Conservation (phyloP, 2,329 filamentous ascomycete genomes). For the Colletotrichum sp. region DNA sequence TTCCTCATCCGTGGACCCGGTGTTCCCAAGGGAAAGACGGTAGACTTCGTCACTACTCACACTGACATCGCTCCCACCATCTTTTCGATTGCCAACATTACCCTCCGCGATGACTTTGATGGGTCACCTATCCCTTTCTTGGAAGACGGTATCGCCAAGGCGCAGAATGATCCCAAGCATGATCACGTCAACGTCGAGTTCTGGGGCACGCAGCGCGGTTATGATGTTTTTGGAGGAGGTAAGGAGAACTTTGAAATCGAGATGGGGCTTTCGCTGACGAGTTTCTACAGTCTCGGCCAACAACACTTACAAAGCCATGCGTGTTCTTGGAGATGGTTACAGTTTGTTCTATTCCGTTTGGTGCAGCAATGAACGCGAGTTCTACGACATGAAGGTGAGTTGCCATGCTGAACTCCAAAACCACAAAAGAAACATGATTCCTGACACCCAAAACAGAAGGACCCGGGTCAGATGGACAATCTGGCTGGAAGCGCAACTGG, state of each 20-base stretch:
- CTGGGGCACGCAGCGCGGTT: conserved; percentile 46
- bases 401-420: not conserved
- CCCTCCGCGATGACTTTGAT: conserved; percentile 57
- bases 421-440: fast-evolving
- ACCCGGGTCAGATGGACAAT: conserved; percentile 58
- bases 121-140: conserved; percentile 56
- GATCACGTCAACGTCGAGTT: conserved; percentile 66
- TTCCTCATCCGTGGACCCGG: conserved; percentile 61
- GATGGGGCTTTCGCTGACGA: not conserved
- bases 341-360: conserved; percentile 71
- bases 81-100: conserved; percentile 48
- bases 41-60: conserved; percentile 60
- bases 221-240: conserved; percentile 1
- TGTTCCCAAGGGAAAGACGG: conserved; percentile 42
- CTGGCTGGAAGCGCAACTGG: conserved; percentile 26
- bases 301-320: conserved; percentile 67
- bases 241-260: not conserved
- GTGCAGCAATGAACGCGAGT: conserved; percentile 71
- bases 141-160: conserved; percentile 24
- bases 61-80: conserved; percentile 69
- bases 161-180: conserved; percentile 32
- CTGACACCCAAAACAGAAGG: conserved; percentile 38
- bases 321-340: conserved; percentile 60
- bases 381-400: conserved; percentile 64
- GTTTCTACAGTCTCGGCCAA: conserved; percentile 27